phyloP scores from a whole-genome alignment of 345 rosid genomes.

The Conringia planisiliqua region DNA sequence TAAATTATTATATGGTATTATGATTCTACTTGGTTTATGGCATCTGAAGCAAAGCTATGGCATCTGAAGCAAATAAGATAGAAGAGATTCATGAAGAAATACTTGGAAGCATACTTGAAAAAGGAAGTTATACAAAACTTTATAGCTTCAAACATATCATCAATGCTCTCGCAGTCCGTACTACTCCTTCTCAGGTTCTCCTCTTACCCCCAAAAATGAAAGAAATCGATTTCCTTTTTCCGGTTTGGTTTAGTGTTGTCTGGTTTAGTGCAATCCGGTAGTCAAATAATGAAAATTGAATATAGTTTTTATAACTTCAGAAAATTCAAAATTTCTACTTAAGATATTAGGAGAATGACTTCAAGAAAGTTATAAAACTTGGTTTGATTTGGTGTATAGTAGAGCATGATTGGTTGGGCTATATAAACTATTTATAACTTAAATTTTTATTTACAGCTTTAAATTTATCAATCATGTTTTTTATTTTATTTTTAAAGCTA shows the following conservation, averaged over 20 bases:
- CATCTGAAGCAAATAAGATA: constrained; percentile 47
- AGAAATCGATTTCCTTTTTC: background rate
- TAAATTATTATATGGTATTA: background rate
- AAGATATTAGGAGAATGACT: background rate
- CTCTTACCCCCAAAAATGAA: background rate
- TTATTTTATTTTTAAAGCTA: too few relatives aligned
- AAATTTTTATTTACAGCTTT: too few relatives aligned
- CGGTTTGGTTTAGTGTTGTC: background rate
- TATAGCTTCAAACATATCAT: constrained; percentile 78
- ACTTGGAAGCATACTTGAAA: constrained; percentile 48
- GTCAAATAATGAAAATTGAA: background rate
- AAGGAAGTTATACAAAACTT: constrained; percentile 67
- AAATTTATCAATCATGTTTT: too few relatives aligned
- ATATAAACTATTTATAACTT: too few relatives aligned
- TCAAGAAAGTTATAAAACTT: background rate
- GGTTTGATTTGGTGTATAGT: too few relatives aligned
- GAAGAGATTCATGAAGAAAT: constrained; percentile 59
- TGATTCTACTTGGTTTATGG: background rate
- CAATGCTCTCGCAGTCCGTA: constrained; percentile 75
- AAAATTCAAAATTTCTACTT: too few relatives aligned
- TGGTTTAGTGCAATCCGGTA: background rate
- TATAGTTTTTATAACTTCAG: too few relatives aligned
- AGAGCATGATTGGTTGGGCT: too few relatives aligned
- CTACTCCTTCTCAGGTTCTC: constrained; percentile 66
- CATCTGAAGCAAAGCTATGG: constrained; percentile 37